These are phyloP conservation scores for Penicillium sp. DNA, from an alignment of 2,329 filamentous ascomycete genomes.

Conservation along the genomic window DNA sequence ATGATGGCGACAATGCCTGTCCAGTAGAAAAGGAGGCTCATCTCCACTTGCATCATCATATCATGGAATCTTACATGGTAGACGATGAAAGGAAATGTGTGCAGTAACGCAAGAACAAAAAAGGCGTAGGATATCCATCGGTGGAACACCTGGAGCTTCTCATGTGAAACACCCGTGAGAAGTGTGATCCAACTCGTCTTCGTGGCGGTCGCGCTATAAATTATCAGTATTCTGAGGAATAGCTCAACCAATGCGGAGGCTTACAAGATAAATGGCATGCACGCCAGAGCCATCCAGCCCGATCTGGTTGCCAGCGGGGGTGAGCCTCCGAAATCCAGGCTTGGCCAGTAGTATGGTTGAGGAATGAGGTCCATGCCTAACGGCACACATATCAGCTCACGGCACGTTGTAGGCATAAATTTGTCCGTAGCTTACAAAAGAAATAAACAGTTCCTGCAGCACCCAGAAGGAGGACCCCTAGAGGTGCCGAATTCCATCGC, in stretches of 20 bases:
- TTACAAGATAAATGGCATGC: neutral
- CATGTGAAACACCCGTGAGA: neutral
- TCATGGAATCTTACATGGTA: neutral
- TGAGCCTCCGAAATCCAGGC: neutral
- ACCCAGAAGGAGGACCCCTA: neutral
- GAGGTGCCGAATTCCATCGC: neutral
- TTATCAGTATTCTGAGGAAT: neutral
- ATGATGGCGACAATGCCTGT: neutral
- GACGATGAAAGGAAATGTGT: neutral
- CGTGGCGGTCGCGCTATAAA: neutral
- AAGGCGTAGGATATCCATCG: neutral
- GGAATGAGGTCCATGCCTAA: neutral
- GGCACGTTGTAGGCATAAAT: neutral
- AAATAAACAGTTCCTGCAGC: neutral
- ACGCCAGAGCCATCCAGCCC: neutral
- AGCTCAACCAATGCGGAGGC: neutral
- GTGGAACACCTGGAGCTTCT: neutral
- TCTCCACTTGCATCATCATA: neutral
- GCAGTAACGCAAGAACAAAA: neutral
- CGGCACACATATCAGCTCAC: neutral
- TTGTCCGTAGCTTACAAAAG: neutral
- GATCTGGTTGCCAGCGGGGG: neutral
- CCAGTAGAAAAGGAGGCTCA: neutral
- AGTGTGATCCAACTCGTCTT: neutral
- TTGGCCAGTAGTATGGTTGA: neutral